A percentile compares a stretch with the other conserved stretches of the same genome.
Evolutionary conservation across 768 basidiomycete genomes (phyloP).

Genomic region (Strobilomyces echinocephalus): DNA sequence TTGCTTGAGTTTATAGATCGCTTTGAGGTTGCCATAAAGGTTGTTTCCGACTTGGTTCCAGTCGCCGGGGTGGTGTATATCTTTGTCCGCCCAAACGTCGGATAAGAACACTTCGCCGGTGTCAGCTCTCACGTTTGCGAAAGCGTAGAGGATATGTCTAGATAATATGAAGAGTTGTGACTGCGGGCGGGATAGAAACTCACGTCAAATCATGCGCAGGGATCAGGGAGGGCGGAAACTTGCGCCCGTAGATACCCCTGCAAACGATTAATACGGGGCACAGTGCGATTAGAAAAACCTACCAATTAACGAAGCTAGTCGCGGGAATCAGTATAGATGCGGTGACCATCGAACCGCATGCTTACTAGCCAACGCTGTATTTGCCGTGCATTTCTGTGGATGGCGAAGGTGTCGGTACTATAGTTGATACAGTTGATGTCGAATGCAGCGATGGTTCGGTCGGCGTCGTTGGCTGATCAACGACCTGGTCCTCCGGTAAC

Average conservation of each 20-base stretch:
- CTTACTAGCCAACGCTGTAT: conserved; percentile 79
- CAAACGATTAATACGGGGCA: conserved; percentile 4
- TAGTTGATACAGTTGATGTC: conserved; percentile 3
- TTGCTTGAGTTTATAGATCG: conserved; percentile 88
- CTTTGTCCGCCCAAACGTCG: conserved; percentile 92
- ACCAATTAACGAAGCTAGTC: conserved; percentile 76
- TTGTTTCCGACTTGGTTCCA: conserved; percentile 92
- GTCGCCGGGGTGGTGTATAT: conserved; percentile 94
- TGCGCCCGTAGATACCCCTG: conserved; percentile 94
- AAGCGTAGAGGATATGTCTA: conserved; percentile 89
- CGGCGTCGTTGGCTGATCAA: conserved; percentile 12
- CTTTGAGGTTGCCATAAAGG: conserved; percentile 94
- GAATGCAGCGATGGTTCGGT: conserved; percentile 4
- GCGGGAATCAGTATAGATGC: conserved; percentile 8
- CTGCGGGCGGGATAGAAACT: conserved; percentile 22
- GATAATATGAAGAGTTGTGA: neutral
- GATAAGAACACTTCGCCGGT: conserved; percentile 85
- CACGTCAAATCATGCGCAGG: conserved; percentile 85
- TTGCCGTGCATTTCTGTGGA: conserved; percentile 48
- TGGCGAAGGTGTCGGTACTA: conserved; percentile 12
- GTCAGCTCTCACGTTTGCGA: conserved; percentile 81
- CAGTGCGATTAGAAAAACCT: conserved; percentile 7
- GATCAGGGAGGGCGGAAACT: conserved; percentile 82
- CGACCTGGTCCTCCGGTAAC: conserved; percentile 11
- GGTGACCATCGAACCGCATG: conserved; percentile 13